phyloP scores from a whole-genome alignment of 768 basidiomycete species.

The Leucocoprinus birnbaumii region DNA sequence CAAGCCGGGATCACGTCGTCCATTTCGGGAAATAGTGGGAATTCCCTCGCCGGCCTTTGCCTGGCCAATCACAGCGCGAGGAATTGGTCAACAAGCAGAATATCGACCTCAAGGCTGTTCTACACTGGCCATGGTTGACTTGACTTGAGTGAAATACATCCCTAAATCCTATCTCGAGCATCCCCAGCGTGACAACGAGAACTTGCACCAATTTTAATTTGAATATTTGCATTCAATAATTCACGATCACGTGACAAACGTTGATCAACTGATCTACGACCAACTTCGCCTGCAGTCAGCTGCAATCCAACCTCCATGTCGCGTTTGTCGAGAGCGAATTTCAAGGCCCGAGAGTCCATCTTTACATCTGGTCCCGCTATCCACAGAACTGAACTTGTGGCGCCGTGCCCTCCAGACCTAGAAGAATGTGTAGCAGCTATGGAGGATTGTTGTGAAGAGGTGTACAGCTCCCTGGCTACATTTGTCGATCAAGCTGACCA shows the following conservation, averaged over 20 bases:
- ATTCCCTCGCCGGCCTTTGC: slow-evolving; percentile 2
- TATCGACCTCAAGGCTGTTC: too few species aligned
- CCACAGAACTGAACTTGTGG: slow-evolving; percentile 62
- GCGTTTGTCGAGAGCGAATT: slow-evolving; percentile 45
- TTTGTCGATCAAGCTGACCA: not conserved
- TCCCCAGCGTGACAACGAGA: too few species aligned
- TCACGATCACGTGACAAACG: not conserved
- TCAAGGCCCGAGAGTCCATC: slow-evolving; percentile 65
- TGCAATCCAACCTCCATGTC: slow-evolving; percentile 37
- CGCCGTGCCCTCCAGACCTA: slow-evolving; percentile 67
- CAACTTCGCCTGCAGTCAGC: not conserved
- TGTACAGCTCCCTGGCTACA: slow-evolving; percentile 19
- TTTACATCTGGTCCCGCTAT: slow-evolving; percentile 65
- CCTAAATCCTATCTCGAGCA: too few species aligned
- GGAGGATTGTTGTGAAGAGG: slow-evolving; percentile 83
- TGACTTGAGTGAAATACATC: too few species aligned
- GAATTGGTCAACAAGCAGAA: not conserved
- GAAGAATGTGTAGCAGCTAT: slow-evolving; percentile 75
- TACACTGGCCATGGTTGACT: too few species aligned
- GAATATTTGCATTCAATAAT: too few species aligned
- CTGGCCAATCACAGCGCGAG: slow-evolving; percentile 10
- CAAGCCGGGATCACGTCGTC: slow-evolving; percentile 12
- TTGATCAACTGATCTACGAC: not conserved
- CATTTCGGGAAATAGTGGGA: slow-evolving; percentile 12
- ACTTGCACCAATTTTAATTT: too few species aligned